Evolutionary conservation across 345 rosid genomes (phyloP).

Genomic region (Pelargonium nanum): DNA sequence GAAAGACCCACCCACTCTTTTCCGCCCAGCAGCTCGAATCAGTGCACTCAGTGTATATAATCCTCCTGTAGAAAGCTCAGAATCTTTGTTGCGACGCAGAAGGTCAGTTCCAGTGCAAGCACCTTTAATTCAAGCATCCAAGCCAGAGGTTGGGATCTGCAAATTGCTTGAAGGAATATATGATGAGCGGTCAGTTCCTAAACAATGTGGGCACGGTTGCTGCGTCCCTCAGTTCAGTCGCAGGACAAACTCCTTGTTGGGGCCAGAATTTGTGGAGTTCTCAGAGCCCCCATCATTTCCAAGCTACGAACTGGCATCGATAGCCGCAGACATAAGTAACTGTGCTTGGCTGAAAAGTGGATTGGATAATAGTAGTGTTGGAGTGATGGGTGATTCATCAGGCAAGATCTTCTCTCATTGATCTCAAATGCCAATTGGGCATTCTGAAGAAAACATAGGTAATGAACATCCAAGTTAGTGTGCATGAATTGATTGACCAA

Average conservation of each 20-base stretch:
- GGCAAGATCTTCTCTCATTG: constrained; percentile 12
- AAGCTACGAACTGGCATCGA: constrained; percentile 65
- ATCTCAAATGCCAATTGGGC: neutral
- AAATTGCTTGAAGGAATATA: constrained; percentile 47
- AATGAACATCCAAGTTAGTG: no score
- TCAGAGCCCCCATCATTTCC: constrained; percentile 49
- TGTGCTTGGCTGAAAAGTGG: constrained; percentile 83
- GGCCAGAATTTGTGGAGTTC: constrained; percentile 70
- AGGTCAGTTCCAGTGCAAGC: constrained; percentile 25
- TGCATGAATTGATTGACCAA: no score
- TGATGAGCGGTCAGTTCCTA: constrained; percentile 53
- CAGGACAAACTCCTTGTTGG: constrained; percentile 38
- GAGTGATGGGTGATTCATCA: constrained; percentile 36
- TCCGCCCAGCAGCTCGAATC: constrained; percentile 56
- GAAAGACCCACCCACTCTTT: constrained; percentile 44
- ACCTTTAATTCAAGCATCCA: constrained; percentile 31
- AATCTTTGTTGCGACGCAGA: constrained; percentile 25
- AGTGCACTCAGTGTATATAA: constrained; percentile 45
- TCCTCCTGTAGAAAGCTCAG: constrained; percentile 24
- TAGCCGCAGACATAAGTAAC: constrained; percentile 70
- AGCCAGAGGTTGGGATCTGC: constrained; percentile 37
- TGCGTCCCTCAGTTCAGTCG: constrained; percentile 20
- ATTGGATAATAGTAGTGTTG: constrained; percentile 43
- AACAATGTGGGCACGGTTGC: constrained; percentile 61
- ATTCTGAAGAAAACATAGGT: no score